Conservation (phyloP, 2,329 filamentous ascomycete genomes). For the Penicillium sp. region DNA sequence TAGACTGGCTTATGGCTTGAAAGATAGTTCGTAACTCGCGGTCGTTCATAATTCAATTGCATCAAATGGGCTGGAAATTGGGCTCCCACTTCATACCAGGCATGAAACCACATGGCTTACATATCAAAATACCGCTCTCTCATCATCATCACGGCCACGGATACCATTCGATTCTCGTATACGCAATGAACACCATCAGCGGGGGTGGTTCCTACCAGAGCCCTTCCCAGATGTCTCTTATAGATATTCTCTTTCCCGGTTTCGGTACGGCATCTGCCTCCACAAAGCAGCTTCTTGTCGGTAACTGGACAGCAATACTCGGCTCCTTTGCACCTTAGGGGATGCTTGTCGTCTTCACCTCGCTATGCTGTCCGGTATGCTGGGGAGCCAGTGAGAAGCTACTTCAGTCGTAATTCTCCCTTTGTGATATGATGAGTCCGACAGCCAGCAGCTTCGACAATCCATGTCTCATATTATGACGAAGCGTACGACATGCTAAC, state of each 20-base stretch:
- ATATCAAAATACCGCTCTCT: too few species aligned
- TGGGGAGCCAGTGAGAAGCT: conserved; percentile 17
- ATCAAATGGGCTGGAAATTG: too few species aligned
- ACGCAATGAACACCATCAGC: too few species aligned
- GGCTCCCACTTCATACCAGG: too few species aligned
- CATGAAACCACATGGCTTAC: too few species aligned
- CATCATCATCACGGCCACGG: too few species aligned
- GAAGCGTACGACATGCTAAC: conserved; percentile 21
- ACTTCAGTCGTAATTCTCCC: conserved; percentile 19
- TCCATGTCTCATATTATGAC: conserved; percentile 20
- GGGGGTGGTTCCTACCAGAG: neutral
- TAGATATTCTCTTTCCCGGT: conserved; percentile 21
- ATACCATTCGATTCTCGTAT: too few species aligned
- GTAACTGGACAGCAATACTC: conserved; percentile 19
- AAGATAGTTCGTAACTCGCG: conserved; percentile 9
- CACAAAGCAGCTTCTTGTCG: conserved; percentile 14
- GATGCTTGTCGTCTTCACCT: conserved; percentile 17
- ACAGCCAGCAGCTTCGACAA: conserved; percentile 14
- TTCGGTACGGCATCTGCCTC: conserved; percentile 16
- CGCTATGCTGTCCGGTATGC: conserved; percentile 17
- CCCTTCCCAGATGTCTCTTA: conserved; percentile 17
- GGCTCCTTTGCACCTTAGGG: conserved; percentile 15
- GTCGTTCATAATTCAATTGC: too few species aligned
- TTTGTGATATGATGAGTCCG: conserved; percentile 9
- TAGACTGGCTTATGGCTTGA: conserved; percentile 24